Conservation (phyloP, 2,329 filamentous ascomycete species). For the Claviceps africana region DNA sequence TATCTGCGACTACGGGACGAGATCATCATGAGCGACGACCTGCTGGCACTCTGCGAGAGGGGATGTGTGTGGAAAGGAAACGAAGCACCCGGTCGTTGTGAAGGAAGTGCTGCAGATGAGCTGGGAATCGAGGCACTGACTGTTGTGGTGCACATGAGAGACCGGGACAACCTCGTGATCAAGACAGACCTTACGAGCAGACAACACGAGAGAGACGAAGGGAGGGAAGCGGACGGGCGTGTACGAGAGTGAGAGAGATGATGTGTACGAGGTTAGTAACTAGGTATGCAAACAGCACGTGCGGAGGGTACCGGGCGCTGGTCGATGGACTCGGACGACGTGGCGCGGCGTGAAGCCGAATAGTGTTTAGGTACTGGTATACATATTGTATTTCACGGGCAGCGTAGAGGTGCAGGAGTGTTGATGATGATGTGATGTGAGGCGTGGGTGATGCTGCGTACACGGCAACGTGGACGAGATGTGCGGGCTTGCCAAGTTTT, state of each 20-base stretch:
- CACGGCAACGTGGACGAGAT: too few relatives aligned
- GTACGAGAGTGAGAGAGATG: not conserved
- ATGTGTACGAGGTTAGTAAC: not conserved
- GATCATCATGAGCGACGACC: slow-evolving; percentile 26
- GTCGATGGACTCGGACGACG: too few relatives aligned
- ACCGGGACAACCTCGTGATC: slow-evolving; percentile 37
- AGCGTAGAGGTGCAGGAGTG: too few relatives aligned
- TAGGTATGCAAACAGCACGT: not conserved
- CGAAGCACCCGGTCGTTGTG: not conserved
- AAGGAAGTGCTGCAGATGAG: slow-evolving; percentile 14
- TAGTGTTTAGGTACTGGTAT: too few relatives aligned
- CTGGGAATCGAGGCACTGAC: slow-evolving; percentile 34
- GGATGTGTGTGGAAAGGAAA: slow-evolving; percentile 7
- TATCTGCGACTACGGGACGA: slow-evolving; percentile 28
- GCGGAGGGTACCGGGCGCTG: too few relatives aligned
- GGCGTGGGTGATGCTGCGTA: too few relatives aligned
- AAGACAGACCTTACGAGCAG: slow-evolving; percentile 25
- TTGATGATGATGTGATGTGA: too few relatives aligned
- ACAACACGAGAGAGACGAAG: not conserved
- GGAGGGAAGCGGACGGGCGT: not conserved
- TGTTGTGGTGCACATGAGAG: slow-evolving; percentile 35
- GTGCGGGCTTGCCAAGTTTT: too few relatives aligned
- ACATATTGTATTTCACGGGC: too few relatives aligned
- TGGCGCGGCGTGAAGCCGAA: too few relatives aligned
- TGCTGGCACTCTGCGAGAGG: slow-evolving; percentile 15